Evolutionary conservation across 148 eudicot genomes (phyloP).

Genomic region (Fallopia convolvulus): DNA sequence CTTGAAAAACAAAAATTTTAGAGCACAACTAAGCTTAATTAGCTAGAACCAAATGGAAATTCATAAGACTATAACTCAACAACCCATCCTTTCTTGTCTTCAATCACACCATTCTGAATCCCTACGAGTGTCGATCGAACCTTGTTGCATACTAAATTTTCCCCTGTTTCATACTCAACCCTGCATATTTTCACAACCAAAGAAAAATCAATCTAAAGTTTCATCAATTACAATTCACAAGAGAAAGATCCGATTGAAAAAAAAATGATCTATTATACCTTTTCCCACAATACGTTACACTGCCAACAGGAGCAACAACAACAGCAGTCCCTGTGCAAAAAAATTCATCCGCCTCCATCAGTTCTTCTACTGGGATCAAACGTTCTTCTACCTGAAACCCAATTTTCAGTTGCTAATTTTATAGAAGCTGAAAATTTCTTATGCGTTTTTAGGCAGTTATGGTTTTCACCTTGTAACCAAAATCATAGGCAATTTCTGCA

Average conservation of each 20-base stretch:
- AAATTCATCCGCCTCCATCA: conserved; percentile 77
- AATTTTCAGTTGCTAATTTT: background rate
- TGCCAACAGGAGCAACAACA: conserved; percentile 63
- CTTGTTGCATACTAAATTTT: conserved; percentile 26
- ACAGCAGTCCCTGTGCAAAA: conserved; percentile 94
- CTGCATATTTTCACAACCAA: conserved; percentile 19
- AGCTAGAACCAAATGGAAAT: background rate
- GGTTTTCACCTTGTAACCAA: conserved; percentile 49
- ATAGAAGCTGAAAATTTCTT: too few relatives aligned
- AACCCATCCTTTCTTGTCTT: conserved; percentile 76
- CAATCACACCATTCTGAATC: conserved; percentile 50
- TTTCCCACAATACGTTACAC: conserved; percentile 48
- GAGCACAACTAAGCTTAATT: too few relatives aligned
- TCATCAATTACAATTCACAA: background rate
- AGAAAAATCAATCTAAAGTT: too few relatives aligned
- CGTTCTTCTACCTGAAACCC: conserved; percentile 67
- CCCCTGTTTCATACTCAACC: conserved; percentile 37
- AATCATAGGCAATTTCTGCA: conserved; percentile 63
- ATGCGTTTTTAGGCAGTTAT: background rate
- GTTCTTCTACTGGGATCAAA: conserved; percentile 48
- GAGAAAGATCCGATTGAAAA: background rate
- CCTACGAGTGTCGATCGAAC: conserved; percentile 35
- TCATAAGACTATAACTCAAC: conserved; percentile 29
- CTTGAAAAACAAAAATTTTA: too few relatives aligned
- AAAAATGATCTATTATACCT: conserved; percentile 30